These are phyloP conservation scores for Termitomyces sp. DNA, from an alignment of 768 basidiomycete species.

Conservation along the genomic window DNA sequence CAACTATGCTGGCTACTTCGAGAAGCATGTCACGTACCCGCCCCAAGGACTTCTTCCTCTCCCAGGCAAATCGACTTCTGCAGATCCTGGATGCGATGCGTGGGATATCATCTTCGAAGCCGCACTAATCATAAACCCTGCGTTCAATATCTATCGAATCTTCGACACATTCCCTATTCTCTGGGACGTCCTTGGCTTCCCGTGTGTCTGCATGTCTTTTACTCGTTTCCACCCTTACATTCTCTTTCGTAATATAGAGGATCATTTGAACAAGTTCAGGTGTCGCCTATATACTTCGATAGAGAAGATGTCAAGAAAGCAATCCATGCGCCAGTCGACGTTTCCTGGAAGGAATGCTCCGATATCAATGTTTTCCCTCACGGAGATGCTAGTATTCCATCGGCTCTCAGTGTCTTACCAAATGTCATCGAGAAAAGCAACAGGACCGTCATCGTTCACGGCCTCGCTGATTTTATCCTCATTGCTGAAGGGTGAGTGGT, in stretches of 20 bases:
- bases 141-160: conserved; percentile 73
- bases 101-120: conserved; percentile 64
- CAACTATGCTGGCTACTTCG: conserved; percentile 56
- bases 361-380: conserved; percentile 52
- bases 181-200: conserved; percentile 83
- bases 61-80: conserved; percentile 47
- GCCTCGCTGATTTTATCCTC: conserved; percentile 65
- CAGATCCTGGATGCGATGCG: conserved; percentile 52
- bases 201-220: conserved; percentile 32
- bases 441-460: conserved; percentile 64
- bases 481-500: conserved; percentile 64
- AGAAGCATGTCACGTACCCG: conserved; percentile 61
- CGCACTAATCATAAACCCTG: conserved; percentile 60
- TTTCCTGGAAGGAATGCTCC: conserved; percentile 62
- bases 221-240: background rate
- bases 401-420: conserved; percentile 61
- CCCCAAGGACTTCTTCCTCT: conserved; percentile 63
- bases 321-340: conserved; percentile 62
- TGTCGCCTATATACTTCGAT: conserved; percentile 65
- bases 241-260: conserved; percentile 31
- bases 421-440: conserved; percentile 72
- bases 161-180: conserved; percentile 70
- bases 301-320: conserved; percentile 60
- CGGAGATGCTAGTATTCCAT: conserved; percentile 56
- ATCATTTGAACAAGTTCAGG: conserved; percentile 47